A percentile compares a stretch with the other conserved stretches of the same genome.
phyloP scores from a whole-genome alignment of 345 rosid species.

The Citropsis articulata region DNA sequence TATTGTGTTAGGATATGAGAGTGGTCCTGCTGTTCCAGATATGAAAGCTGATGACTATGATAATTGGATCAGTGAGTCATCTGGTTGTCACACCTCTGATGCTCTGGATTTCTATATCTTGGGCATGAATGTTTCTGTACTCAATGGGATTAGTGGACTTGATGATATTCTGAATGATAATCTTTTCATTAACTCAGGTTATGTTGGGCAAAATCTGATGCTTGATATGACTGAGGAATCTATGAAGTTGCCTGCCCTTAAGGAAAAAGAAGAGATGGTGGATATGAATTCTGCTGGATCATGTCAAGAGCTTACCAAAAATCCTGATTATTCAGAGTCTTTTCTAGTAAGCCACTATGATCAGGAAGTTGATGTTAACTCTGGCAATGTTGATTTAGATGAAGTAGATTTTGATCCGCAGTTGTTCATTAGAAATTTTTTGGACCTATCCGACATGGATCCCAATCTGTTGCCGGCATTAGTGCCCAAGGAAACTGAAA shows the following conservation, averaged over 20 bases:
- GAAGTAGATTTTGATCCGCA: slow-evolving; percentile 78
- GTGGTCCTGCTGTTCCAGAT: slow-evolving; percentile 23
- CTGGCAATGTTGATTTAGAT: slow-evolving; percentile 33
- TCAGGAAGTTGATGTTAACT: slow-evolving; percentile 42
- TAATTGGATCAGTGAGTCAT: slow-evolving; percentile 30
- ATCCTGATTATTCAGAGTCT: slow-evolving; percentile 39
- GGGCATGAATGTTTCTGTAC: slow-evolving; percentile 48
- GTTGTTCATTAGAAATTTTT: slow-evolving; percentile 64
- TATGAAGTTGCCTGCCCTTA: slow-evolving; percentile 71
- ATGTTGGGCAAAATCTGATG: slow-evolving; percentile 50
- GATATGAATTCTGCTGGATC: slow-evolving; percentile 36
- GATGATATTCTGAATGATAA: slow-evolving; percentile 23
- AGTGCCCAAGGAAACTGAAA: slow-evolving; percentile 41
- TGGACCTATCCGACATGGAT: slow-evolving; percentile 71
- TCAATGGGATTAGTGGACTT: slow-evolving; percentile 33
- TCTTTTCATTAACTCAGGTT: slow-evolving; percentile 23
- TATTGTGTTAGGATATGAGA: slow-evolving; percentile 28
- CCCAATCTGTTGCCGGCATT: slow-evolving; percentile 44
- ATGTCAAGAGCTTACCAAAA: slow-evolving; percentile 39
- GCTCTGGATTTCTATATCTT: slow-evolving; percentile 48
- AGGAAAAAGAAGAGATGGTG: slow-evolving; percentile 52
- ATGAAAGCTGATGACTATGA: slow-evolving; percentile 33
- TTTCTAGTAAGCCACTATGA: slow-evolving; percentile 43
- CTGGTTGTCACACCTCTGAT: slow-evolving; percentile 44
- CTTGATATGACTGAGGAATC: slow-evolving; percentile 62